phyloP scores from a whole-genome alignment of 208 protist species.

The Porcisia hertigi region DNA sequence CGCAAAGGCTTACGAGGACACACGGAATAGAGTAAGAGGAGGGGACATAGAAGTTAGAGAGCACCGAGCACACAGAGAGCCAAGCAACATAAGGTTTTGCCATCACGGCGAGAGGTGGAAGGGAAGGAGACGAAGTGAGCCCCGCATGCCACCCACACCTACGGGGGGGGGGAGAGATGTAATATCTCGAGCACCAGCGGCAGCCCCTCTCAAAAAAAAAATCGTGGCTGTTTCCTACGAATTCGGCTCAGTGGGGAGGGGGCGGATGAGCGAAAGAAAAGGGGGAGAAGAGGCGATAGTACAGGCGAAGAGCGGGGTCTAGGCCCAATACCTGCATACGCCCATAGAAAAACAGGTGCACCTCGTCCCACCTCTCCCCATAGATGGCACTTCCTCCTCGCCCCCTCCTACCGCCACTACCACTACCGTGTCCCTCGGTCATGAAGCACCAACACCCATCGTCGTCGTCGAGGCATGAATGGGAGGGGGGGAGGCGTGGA shows the following conservation, averaged over 20 bases:
- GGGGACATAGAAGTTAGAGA: background rate
- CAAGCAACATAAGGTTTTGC: background rate
- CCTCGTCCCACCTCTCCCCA: background rate
- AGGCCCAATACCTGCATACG: background rate
- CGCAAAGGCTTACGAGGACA: background rate
- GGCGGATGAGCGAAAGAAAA: no score
- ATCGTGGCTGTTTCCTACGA: no score
- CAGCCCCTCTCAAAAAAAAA: no score
- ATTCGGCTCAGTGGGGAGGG: no score
- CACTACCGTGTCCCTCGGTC: no score
- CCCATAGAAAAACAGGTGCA: background rate
- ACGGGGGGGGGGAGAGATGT: background rate
- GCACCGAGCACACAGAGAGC: background rate
- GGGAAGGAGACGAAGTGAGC: background rate
- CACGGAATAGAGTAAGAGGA: background rate
- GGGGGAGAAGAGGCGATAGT: background rate
- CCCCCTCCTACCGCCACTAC: background rate
- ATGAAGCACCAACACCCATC: background rate
- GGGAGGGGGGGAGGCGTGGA: background rate
- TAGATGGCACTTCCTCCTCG: background rate
- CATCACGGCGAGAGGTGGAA: background rate
- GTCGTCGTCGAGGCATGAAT: background rate
- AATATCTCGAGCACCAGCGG: no score
- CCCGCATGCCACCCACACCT: background rate
- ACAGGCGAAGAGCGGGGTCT: background rate